These are phyloP conservation scores for Lactarius sanguifluus DNA, from an alignment of 768 basidiomycete species.

Conservation along the genomic window DNA sequence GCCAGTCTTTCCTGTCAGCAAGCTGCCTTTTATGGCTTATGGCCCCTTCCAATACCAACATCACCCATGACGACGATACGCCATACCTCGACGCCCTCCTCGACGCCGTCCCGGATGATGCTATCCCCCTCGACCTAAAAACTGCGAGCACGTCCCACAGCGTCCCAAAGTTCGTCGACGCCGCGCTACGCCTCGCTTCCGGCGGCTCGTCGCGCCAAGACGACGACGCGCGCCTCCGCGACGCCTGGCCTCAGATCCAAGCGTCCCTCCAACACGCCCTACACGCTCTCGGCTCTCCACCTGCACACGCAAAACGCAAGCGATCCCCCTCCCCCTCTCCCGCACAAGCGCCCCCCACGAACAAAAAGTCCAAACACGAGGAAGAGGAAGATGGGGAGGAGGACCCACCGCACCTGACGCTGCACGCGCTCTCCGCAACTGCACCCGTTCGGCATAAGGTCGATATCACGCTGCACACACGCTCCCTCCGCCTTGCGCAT, in stretches of 20 bases:
- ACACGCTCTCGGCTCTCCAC: slow-evolving; percentile 1
- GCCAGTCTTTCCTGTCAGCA: no score
- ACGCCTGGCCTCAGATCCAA: slow-evolving; percentile 19
- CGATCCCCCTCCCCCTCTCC: slow-evolving; percentile 7
- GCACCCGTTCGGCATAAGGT: slow-evolving; percentile 77
- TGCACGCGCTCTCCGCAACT: slow-evolving; percentile 66
- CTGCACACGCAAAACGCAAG: slow-evolving; percentile 18
- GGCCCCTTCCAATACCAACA: neutral
- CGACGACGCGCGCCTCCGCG: slow-evolving; percentile 15
- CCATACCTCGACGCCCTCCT: slow-evolving; percentile 23
- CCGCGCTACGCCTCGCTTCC: slow-evolving; percentile 18
- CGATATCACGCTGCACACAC: slow-evolving; percentile 56
- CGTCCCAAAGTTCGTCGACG: slow-evolving; percentile 14
- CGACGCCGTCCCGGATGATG: slow-evolving; percentile 13
- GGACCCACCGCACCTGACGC: slow-evolving; percentile 44
- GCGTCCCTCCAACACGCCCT: slow-evolving; percentile 12
- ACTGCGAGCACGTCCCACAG: neutral
- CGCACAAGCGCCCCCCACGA: neutral
- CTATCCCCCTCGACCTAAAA: neutral
- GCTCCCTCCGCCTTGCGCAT: slow-evolving; percentile 53
- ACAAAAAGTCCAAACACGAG: slow-evolving; percentile 21
- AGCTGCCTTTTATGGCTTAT: neutral
- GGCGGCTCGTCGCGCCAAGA: slow-evolving; percentile 15
- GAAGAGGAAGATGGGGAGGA: neutral
- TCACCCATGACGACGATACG: neutral